Evolutionary conservation across 2,329 filamentous ascomycete genomes (phyloP), one percentile per base, ranked within the genome.

Genomic region (Teratosphaeria epicoccoides): DNA sequence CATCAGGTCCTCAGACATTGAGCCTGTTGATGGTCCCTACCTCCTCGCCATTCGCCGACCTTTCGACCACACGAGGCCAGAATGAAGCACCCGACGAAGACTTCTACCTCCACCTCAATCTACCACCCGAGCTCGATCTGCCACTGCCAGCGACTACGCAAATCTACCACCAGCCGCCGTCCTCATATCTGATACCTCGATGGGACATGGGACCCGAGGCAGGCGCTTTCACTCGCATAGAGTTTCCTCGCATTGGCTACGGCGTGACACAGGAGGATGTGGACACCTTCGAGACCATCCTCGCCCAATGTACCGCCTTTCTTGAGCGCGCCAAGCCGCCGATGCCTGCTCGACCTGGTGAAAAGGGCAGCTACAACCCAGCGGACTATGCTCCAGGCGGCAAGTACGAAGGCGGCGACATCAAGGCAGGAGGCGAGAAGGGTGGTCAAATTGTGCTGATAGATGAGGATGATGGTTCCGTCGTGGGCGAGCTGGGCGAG

Each of bases 261-360:
- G 83, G 87, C 0, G 84, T 87, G 24, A 80, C 87, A 1, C 89
- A 96, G 68, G 90, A 97, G 67, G 91, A 96, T 67, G 77, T 95
- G 43, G 89, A 96, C 66, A 97, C 91, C 0, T 97, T 96, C 64
- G 91, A 97, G 74, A 96, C 91, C 2, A 97, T 97, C 58, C 77
- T 97, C 48, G 91, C 91, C n/a, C 89, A 97, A 71, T 97, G 91
- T 70, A 97, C 91, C 2, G 88, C 91, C 1, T 97, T 98, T 68
- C 79, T 95, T 4, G 91, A 97, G 69, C 82, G 89, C 44, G 84
- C 87, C 9, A 76, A 83, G 40, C 82, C 87, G 6, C 83, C 75
- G 24, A 60, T 68, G 24, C 66, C 68, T 20, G 55, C 52, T 14
- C 55, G 62, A 20, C 54, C 55, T 10, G 58, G 59, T 44, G 58